These are phyloP conservation scores for Coniochaeta ligniaria DNA, from an alignment of 2,329 filamentous ascomycete genomes.

Conservation along the genomic window DNA sequence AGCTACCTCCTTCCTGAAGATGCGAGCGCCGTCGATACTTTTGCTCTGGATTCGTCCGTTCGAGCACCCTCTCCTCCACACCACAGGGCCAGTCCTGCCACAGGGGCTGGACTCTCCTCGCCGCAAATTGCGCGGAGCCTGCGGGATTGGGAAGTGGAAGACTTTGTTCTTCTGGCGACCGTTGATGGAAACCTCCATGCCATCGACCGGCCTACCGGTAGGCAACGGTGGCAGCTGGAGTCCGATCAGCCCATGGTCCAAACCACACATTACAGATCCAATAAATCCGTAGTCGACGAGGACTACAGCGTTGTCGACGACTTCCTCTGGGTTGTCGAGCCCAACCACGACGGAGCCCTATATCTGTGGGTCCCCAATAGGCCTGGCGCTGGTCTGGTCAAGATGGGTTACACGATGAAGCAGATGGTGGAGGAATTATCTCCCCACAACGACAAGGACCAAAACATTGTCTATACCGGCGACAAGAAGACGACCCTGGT, in stretches of 20 bases:
- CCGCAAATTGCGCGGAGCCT: constrained; percentile 92
- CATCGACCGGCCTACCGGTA: constrained; percentile 78
- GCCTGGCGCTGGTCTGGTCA: constrained; percentile 50
- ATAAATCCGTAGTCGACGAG: constrained; percentile 53
- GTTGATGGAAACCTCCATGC: constrained; percentile 96
- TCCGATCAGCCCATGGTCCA: constrained; percentile 85
- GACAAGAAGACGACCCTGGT: constrained; percentile 87
- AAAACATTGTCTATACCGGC: constrained; percentile 80
- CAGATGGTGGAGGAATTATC: constrained; percentile 76
- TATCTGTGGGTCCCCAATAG: constrained; percentile 76
- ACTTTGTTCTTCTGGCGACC: constrained; percentile 99
- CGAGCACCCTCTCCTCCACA: constrained; percentile 81
- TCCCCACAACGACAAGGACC: constrained; percentile 68
- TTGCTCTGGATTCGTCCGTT: constrained; percentile 89
- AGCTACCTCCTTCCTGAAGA: constrained; percentile 44
- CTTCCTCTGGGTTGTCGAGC: constrained; percentile 93
- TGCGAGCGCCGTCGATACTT: constrained; percentile 95
- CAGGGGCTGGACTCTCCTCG: constrained; percentile 63
- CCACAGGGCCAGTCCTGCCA: constrained; percentile 45
- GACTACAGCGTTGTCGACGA: constrained; percentile 67
- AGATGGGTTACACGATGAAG: constrained; percentile 71
- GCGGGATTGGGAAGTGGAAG: constrained; percentile 99
- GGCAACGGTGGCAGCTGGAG: constrained; percentile 78
- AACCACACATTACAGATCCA: constrained; percentile 71
- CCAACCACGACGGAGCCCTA: constrained; percentile 76